Evolutionary conservation across 176 grass and related monocot species (phyloP).

Genomic region (Aegilops longissima): DNA sequence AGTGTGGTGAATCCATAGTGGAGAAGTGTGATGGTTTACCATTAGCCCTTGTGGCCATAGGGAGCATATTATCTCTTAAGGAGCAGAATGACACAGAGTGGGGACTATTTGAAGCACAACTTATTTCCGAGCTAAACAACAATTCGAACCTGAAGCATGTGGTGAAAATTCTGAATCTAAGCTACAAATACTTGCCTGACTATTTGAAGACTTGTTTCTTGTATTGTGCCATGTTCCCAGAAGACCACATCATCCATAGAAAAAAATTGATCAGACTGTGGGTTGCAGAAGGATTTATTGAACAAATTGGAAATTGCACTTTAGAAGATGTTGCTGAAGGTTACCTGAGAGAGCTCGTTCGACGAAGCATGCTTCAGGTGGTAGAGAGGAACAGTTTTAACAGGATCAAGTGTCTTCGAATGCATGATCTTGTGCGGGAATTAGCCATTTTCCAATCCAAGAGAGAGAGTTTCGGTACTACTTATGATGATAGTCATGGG

Average conservation of each 20-base stretch:
- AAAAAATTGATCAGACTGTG: slow-evolving; percentile 44
- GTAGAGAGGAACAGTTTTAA: slow-evolving; percentile 28
- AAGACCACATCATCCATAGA: slow-evolving; percentile 34
- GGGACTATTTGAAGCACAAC: slow-evolving; percentile 34
- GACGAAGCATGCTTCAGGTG: slow-evolving; percentile 53
- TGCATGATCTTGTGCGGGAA: slow-evolving; percentile 57
- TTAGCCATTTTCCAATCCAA: slow-evolving; percentile 29
- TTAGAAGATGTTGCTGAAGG: slow-evolving; percentile 56
- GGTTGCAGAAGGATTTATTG: slow-evolving; percentile 55
- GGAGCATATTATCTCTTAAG: slow-evolving; percentile 30
- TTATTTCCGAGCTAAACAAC: slow-evolving; percentile 46
- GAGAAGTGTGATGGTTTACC: slow-evolving; percentile 49
- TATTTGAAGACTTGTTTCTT: slow-evolving; percentile 66
- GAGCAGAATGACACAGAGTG: not conserved
- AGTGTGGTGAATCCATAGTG: slow-evolving; percentile 34
- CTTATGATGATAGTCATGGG: slow-evolving; percentile 7
- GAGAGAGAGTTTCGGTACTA: slow-evolving; percentile 31
- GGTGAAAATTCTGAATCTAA: slow-evolving; percentile 49
- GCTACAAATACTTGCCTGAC: slow-evolving; percentile 41
- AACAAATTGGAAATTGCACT: slow-evolving; percentile 34
- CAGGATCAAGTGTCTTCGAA: slow-evolving; percentile 17
- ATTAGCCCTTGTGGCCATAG: slow-evolving; percentile 48
- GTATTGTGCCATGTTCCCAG: slow-evolving; percentile 52
- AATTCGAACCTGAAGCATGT: slow-evolving; percentile 33
- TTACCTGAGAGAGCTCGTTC: slow-evolving; percentile 43